Evolutionary conservation across 2,329 filamentous ascomycete genomes (phyloP).

Genomic region (Nothophoma quercina): DNA sequence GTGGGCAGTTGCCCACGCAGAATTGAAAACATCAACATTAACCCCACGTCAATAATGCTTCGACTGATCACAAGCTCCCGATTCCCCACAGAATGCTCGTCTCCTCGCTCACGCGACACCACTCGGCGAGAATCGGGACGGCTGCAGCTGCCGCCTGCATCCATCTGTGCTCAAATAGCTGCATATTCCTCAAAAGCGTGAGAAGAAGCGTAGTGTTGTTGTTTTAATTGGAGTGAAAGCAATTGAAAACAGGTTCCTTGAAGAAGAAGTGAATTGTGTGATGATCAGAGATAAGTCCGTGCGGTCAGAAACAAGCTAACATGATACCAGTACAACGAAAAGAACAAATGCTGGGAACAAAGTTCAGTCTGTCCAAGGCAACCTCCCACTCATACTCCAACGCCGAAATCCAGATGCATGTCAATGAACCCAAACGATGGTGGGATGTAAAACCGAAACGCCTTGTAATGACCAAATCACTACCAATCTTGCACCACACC

Average conservation of each 20-base stretch:
- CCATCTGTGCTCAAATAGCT: not conserved
- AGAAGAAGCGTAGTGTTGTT: not conserved
- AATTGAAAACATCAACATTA: not conserved
- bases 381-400: not conserved
- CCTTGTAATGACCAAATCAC: not conserved
- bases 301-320: not conserved
- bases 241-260: too few species aligned
- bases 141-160: not conserved
- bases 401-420: not conserved
- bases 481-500: not conserved
- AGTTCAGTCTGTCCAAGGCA: not conserved
- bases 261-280: too few species aligned
- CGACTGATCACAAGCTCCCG: slow-evolving; percentile 1
- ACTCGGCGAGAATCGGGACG: not conserved
- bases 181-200: not conserved
- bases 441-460: not conserved
- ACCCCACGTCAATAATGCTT: not conserved
- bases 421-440: not conserved
- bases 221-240: too few species aligned
- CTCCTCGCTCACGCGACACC: not conserved
- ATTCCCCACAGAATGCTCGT: not conserved
- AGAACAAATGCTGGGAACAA: not conserved
- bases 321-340: not conserved
- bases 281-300: not conserved
- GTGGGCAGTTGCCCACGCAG: not conserved